Evolutionary conservation across 2,329 filamentous ascomycete species (phyloP), one percentile per base, ranked within the genome.

Genomic region (Amphichorda felina): DNA sequence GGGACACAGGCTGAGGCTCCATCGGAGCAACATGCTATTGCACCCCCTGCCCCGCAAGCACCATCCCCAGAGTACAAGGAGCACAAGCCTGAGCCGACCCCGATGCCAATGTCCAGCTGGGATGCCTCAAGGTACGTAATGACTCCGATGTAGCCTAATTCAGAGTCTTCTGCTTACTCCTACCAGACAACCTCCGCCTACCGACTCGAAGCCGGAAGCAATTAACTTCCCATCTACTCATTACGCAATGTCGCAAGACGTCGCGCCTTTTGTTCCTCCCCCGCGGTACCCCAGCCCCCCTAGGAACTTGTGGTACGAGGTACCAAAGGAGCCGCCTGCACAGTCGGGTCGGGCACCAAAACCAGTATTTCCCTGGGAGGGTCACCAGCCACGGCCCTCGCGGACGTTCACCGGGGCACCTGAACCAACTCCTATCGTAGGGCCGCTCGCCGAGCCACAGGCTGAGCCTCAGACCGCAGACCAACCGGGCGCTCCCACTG

Each of bases 351-450:
- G 77, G 43, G 71, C 63, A 41, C 72, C 78, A 11, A 69, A 71
- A 33, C 70, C 78, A 3, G 79, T 96, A 33, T 98, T 98, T 55
- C 91, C 91, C 1, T 98, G 91, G 91, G 91, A 98, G 56, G 60
- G 58, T 29, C 63, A 78, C 39, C 73, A 72, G 41, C 69, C 79
- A 10, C 74, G 66, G 47, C 61, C 76, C 5, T 63, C 72, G 10
- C 74, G 84, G 44, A 68, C 78, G 10, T 91, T 88, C 49, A 43
- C 38, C 18, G 30, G 34, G 17, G 40, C 41, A 18, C 40, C 43
- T 21, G 31, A 28, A 6, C 41, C 50, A n/a, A 35, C 37, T 4
- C 4, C 33, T 28, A 13, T 33, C 9, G 13, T 25, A 11, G 33
- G 28, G 34, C 17, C 34, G 8, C 21, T 34, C 16, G 24, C 8